A percentile compares a stretch with the other conserved stretches of the same genome.
phyloP scores from a whole-genome alignment of 345 rosid species.

The Schrenkiella parvula region DNA sequence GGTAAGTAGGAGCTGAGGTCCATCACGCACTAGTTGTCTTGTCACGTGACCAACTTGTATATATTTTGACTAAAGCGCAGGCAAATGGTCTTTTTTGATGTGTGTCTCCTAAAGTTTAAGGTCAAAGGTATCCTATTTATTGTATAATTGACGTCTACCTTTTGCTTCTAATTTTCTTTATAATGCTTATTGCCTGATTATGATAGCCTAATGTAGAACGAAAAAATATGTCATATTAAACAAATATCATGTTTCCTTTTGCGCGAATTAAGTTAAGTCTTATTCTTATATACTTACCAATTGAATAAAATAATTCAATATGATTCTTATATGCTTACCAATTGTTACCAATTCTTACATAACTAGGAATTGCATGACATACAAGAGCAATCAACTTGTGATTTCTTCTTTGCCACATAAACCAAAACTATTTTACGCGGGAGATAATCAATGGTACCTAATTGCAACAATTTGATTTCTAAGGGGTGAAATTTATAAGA shows the following conservation, averaged over 20 bases:
- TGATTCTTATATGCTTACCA: too few relatives aligned
- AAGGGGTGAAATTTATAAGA: neutral
- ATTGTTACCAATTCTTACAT: too few relatives aligned
- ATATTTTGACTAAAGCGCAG: slow-evolving; percentile 15
- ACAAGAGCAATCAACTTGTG: too few relatives aligned
- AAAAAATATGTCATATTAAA: too few relatives aligned
- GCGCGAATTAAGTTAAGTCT: too few relatives aligned
- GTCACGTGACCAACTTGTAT: slow-evolving; percentile 5
- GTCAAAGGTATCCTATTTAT: slow-evolving; percentile 9
- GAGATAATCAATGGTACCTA: too few relatives aligned
- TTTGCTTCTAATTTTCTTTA: neutral
- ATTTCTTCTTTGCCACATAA: too few relatives aligned
- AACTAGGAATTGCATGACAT: too few relatives aligned
- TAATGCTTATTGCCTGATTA: neutral
- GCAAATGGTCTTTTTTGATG: slow-evolving; percentile 2
- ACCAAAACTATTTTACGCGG: too few relatives aligned
- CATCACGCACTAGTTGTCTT: neutral
- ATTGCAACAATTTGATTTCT: neutral
- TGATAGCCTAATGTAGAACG: neutral
- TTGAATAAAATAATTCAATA: too few relatives aligned
- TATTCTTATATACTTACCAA: too few relatives aligned
- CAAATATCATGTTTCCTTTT: too few relatives aligned
- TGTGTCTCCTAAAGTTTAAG: neutral
- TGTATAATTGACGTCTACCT: neutral
- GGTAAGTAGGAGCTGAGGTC: neutral